Evolutionary conservation across 176 grass and related monocot species (phyloP).

Genomic region (Musa beccarii): DNA sequence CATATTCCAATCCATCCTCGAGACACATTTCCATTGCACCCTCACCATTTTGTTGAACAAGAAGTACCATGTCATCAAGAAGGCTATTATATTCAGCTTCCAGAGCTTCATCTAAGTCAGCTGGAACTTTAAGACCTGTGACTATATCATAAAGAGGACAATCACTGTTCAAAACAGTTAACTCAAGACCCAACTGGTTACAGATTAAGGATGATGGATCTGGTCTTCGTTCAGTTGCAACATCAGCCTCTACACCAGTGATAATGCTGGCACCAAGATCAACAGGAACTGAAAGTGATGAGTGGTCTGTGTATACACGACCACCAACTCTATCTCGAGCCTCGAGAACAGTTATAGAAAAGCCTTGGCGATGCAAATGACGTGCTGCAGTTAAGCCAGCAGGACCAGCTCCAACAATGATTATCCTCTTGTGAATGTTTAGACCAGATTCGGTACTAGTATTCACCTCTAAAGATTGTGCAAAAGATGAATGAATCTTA

Average conservation of each 20-base stretch:
- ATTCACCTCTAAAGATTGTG: constrained; percentile 19
- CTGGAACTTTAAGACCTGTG: constrained; percentile 73
- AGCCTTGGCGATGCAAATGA: constrained; percentile 79
- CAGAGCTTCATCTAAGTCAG: constrained; percentile 66
- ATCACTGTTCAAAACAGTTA: constrained; percentile 82
- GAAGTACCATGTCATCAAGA: constrained; percentile 84
- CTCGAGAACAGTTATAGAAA: constrained; percentile 86
- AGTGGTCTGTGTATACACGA: constrained; percentile 76
- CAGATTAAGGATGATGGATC: constrained; percentile 95
- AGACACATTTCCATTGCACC: constrained; percentile 71
- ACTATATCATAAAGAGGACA: constrained; percentile 94
- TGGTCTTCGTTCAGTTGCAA: constrained; percentile 84
- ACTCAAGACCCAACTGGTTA: constrained; percentile 84
- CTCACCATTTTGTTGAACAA: constrained; percentile 89
- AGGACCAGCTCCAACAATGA: constrained; percentile 90
- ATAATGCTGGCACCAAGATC: constrained; percentile 99
- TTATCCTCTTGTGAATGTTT: constrained; percentile 40
- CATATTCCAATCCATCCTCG: constrained; percentile 85
- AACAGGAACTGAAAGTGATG: constrained; percentile 90
- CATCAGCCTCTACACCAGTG: constrained; percentile 89
- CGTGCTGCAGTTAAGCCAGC: constrained; percentile 85
- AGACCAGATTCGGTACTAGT: constrained; percentile 24
- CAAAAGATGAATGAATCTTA: constrained; percentile 7
- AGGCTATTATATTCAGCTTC: constrained; percentile 85
- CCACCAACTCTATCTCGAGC: constrained; percentile 84